Base-by-base conservation (phyloP, 2,329 filamentous ascomycete species). In the Coleophoma crateriformis region DNA sequence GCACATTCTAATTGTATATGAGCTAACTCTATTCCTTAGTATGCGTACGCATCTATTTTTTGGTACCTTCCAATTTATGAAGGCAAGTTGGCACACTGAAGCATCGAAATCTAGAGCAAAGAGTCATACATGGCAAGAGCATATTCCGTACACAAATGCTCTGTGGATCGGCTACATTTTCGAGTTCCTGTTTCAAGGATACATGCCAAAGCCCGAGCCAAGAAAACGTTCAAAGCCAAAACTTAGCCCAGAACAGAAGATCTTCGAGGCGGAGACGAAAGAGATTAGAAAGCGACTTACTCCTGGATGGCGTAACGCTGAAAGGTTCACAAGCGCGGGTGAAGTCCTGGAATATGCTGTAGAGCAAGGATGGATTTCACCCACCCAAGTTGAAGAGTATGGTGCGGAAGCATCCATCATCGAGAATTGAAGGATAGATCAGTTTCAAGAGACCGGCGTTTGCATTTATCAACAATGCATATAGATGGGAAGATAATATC, bases 111-210 rank as follows among this genome's bases (percentile, higher is more conserved):
- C 32, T 22, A 34, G 38, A 6, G 50, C 38, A 17, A 50, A 51
- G 35, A 41, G 46, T 13, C 53, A 50, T 3, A 68, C 71, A 2
- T 85, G 82, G 82, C 63, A 69, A 5, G 70, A 66, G 1, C 75
- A 78, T 55, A 72, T 72, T 27, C 79, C 82, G 1, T 85, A 84
- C 62, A 83, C 78, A 4, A 85, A 85, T 54, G 79, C 84, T 1
- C 67, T 85, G 15, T 85, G 82, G 82, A 70, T 85, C 39, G 77
- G 79, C 3, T 85, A 84, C 54, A 67, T 83, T 5, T 82, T 82
- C 57, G 67, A 71, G 34, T 82, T 81, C 62, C 53, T 62, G 64
- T 82, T 49, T 58, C 68, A 3, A 56, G 53, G 19, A 10, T 37
- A 37, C 19, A 12, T 14, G 7, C 7, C 41, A 33, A 42, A 34